Conservation (phyloP, 2,329 filamentous ascomycete genomes). For the Dothideomycetidae sp. region DNA sequence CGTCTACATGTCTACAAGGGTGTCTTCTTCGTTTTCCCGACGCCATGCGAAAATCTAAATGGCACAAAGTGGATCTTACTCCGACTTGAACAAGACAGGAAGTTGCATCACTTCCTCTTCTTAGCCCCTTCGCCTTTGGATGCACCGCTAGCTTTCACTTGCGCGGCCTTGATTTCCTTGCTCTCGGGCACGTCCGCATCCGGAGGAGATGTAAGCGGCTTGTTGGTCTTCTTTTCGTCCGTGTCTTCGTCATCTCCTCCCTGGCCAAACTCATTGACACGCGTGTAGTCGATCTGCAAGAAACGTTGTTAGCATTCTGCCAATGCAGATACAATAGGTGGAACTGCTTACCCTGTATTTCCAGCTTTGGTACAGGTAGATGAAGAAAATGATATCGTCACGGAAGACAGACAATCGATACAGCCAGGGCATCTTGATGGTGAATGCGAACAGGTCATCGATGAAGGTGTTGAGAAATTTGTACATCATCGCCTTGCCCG, state of each 20-base stretch:
- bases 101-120: conserved; percentile 15
- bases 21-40: too few relatives aligned
- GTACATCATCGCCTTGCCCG: conserved; percentile 89
- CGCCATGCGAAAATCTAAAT: too few relatives aligned
- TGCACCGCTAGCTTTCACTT: conserved; percentile 10
- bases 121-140: conserved; percentile 11
- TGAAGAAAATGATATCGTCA: conserved; percentile 95
- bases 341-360: conserved; percentile 49
- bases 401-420: conserved; percentile 84
- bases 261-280: conserved; percentile 96
- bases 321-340: too few relatives aligned
- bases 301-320: not conserved
- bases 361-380: conserved; percentile 91
- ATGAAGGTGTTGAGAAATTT: conserved; percentile 99
- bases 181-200: conserved; percentile 15
- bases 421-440: conserved; percentile 95
- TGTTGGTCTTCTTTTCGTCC: conserved; percentile 34
- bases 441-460: conserved; percentile 95
- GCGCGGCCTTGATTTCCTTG: conserved; percentile 11
- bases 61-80: not conserved
- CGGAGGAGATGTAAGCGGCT: conserved; percentile 25
- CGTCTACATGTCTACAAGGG: too few relatives aligned
- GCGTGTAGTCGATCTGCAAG: conserved; percentile 56
- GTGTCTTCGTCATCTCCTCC: conserved; percentile 78
- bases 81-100: not conserved